phyloP scores from a whole-genome alignment of 2,329 filamentous ascomycete genomes.

The Cladophialophora immunda region DNA sequence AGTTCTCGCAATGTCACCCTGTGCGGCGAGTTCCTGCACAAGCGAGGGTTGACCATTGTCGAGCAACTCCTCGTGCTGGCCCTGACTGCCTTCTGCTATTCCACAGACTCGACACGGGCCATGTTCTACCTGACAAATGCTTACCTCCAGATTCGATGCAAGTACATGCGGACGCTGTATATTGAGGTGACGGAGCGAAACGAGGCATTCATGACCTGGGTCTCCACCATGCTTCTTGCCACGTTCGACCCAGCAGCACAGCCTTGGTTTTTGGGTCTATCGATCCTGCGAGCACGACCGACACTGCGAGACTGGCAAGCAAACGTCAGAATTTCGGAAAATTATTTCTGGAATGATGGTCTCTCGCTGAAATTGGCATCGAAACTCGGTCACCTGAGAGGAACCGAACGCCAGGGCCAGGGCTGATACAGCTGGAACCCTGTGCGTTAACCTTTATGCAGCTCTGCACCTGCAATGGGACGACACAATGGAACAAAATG shows the following conservation, averaged over 20 bases:
- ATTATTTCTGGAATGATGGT: slow-evolving; percentile 30
- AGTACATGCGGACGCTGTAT: slow-evolving; percentile 15
- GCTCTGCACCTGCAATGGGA: neutral
- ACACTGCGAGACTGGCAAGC: slow-evolving; percentile 26
- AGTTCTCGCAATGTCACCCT: slow-evolving; percentile 27
- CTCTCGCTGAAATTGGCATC: slow-evolving; percentile 29
- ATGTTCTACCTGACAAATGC: slow-evolving; percentile 30
- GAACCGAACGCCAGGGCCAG: slow-evolving; percentile 17
- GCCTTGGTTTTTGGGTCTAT: slow-evolving; percentile 19
- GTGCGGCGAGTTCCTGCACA: slow-evolving; percentile 30
- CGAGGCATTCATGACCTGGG: slow-evolving; percentile 27
- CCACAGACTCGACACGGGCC: slow-evolving; percentile 25
- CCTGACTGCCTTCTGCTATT: slow-evolving; percentile 29
- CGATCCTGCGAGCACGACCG: slow-evolving; percentile 20
- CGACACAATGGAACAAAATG: neutral
- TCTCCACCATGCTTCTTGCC: slow-evolving; percentile 22
- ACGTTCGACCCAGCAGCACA: slow-evolving; percentile 22
- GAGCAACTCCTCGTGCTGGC: slow-evolving; percentile 28
- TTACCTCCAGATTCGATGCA: slow-evolving; percentile 27
- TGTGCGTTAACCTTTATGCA: neutral
- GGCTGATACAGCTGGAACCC: neutral
- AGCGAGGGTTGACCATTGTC: slow-evolving; percentile 16
- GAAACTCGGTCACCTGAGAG: slow-evolving; percentile 22
- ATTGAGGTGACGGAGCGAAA: slow-evolving; percentile 27
- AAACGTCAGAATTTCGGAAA: slow-evolving; percentile 26